Evolutionary conservation across 768 basidiomycete genomes (phyloP), one percentile per base, ranked within the genome.

Genomic region (Hericium rajendrae): DNA sequence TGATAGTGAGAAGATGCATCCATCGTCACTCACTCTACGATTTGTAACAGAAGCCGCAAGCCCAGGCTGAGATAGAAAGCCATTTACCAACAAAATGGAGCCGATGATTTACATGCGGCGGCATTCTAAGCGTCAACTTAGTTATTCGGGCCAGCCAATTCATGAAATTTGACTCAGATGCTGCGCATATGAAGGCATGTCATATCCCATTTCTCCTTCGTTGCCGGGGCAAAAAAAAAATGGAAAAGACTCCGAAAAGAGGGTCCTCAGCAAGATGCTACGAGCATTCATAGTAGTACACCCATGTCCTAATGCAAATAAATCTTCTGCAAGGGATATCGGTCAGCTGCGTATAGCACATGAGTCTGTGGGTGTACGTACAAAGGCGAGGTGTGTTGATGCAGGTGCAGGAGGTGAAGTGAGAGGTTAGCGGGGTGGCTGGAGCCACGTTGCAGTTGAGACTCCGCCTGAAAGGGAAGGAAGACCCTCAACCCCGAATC

Each of bases 401-500:
- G 22, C 22, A 22, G 22, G 32, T 32, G 32, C 32, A 32, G 43
- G 41, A 43, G 16, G 43, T 46, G 49, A 51, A 51, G 28, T 12
- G 49, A n/a, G 28, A 51, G 26, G 26, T 50, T 22, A 28, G 49
- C 49, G 49, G 24, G 28, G 49, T 51, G 28, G 49, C 49, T 15
- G 49, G 13, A 9, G 28, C 24, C 49, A 51, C 49, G 49, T 51
- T 51, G 49, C 28, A 22, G 24, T 60, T 61, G 26, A 32, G 24
- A 56, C 60, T 61, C 60, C 60, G 60, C 53, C 38, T 52, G 22
- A 61, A 51, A 51, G 49, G 8, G 8, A 16, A 24, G 24, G 28
- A 61, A 51, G 56, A 52, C 54, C 59, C 60, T 55, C 53, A 60
- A 56, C 56, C 60, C 60, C 59, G 56, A 59, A 60, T 10, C 53